Base-by-base conservation (phyloP, 257 asterid species). In the Nyctanthes arbortristis region DNA sequence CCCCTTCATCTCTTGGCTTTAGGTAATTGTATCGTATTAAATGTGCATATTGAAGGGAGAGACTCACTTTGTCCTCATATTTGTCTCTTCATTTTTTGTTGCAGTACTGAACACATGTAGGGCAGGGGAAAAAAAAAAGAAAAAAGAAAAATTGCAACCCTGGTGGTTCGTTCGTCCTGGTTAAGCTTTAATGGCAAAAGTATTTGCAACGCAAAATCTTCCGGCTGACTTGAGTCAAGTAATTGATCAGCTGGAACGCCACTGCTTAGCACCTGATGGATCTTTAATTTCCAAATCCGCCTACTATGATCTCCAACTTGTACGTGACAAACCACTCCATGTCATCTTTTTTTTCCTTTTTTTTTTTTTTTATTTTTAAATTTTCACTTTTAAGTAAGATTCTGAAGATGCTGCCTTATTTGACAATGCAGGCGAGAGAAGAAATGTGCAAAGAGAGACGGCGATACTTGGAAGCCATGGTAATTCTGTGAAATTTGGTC, bases 361-460 rank as follows among this genome's bases (percentile, higher is more conserved):
- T 24, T 7, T 47, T 62, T n/a, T 4, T 31, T 6, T n/a, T n/a
- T n/a, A n/a, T n/a, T n/a, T n/a, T n/a, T n/a, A n/a, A n/a, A n/a
- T n/a, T n/a, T 22, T 1, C 24, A 34, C 29, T n/a, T n/a, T n/a
- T n/a, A n/a, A n/a, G n/a, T n/a, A n/a, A n/a, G n/a, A 33, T 33
- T 55, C 47, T 68, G 12, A 16, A 29, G 20, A 22, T 58, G 52
- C 66, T 73, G 29, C 49, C 65, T 11, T 59, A 39, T 73, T 70
- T 52, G 55, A 43, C 40, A 69, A 49, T 85, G 91, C 83, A 92
- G 97, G 98, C 98, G 31, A 87, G 96, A 68, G 98, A 88, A 71
- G 98, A 93, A 35, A 93, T 93, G 98, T 85, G 89, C 54, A 90
- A 84, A 63, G 98, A 93, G 89, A 84, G 98, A 71, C 97, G 88